These are phyloP conservation scores for Glycine latifolia DNA, from an alignment of 306 rosid species.

Conservation along the genomic window DNA sequence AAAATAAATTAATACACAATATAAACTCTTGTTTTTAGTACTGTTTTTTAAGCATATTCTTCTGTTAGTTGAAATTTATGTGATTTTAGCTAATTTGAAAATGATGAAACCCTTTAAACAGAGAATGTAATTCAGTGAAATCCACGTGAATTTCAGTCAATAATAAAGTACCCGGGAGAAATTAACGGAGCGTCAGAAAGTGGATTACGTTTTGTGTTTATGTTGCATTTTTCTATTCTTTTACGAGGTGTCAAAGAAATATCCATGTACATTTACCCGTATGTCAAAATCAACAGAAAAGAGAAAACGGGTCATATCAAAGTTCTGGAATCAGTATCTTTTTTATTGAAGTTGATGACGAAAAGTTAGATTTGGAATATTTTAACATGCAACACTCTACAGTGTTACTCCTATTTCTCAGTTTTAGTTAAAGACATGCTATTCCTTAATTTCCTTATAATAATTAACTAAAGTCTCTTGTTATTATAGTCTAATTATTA, in stretches of 20 bases:
- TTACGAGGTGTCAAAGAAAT: conserved; percentile 7
- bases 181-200: no score
- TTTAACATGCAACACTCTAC: not conserved
- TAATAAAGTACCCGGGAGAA: not conserved
- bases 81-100: not conserved
- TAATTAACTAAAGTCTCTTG: not conserved
- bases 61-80: not conserved
- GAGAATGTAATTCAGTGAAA: not conserved
- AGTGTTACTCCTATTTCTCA: not conserved
- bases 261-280: not conserved
- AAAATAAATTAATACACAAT: no score
- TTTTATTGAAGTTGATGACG: conserved; percentile 29
- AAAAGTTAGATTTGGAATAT: conserved; percentile 12
- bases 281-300: conserved; percentile 30
- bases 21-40: no score
- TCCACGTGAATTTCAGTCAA: not conserved
- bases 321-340: conserved; percentile 23
- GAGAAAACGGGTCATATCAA: conserved; percentile 8
- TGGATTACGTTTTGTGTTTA: not conserved
- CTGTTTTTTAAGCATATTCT: no score
- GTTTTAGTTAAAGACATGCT: not conserved
- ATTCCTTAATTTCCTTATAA: not conserved
- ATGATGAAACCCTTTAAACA: not conserved
- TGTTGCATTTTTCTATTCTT: not conserved
- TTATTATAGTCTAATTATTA: not conserved